Conservation (phyloP, 176 grass and related monocot species). For the Raddia guianensis region DNA sequence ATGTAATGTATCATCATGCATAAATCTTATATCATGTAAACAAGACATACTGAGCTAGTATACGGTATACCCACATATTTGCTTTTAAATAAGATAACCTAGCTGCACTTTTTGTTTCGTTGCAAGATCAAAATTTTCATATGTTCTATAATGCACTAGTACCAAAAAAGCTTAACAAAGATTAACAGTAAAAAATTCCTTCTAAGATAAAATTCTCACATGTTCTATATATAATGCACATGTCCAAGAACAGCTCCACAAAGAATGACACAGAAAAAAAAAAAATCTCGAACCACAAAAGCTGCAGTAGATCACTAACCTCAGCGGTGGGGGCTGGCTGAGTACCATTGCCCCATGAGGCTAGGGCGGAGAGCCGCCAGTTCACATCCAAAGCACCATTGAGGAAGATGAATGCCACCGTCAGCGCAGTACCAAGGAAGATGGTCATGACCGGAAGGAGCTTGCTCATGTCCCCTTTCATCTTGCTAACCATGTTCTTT, state of each 20-base stretch:
- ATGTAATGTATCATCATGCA: not conserved
- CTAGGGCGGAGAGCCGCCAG: constrained; percentile 33
- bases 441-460: constrained; percentile 45
- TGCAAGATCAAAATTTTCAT: not conserved
- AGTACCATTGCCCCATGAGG: constrained; percentile 35
- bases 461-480: constrained; percentile 38
- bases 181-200: not conserved
- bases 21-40: not conserved
- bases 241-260: not conserved
- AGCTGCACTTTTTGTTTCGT: not conserved
- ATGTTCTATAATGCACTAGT: not conserved
- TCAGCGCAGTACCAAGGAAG: constrained; percentile 45
- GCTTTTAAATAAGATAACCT: not conserved
- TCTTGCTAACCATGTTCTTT: constrained; percentile 41
- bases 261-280: not conserved
- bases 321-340: constrained; percentile 5
- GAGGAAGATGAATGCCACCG: constrained; percentile 36
- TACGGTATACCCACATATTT: not conserved
- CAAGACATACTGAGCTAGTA: not conserved
- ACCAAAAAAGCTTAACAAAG: not conserved
- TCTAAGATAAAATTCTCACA: not conserved
- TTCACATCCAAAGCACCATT: constrained; percentile 35
- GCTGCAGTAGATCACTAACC: constrained; percentile 35
- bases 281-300: not conserved
- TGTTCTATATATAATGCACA: not conserved